These are phyloP conservation scores for Ricinus communis DNA, from an alignment of 345 rosid genomes.

Conservation along the genomic window DNA sequence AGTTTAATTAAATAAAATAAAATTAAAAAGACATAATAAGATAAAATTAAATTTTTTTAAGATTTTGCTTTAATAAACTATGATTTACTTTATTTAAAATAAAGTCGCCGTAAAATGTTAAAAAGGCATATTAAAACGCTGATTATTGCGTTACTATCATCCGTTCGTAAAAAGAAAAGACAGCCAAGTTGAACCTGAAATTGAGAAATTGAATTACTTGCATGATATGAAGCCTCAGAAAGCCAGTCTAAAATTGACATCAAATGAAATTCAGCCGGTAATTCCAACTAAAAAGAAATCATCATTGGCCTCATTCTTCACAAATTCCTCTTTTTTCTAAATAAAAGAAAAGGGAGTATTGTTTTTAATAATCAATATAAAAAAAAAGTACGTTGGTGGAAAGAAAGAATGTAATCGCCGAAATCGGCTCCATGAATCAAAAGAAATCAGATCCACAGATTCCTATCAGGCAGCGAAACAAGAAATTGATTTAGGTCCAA, in stretches of 20 bases:
- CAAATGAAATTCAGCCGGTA: slow-evolving; percentile 73
- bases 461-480: slow-evolving; percentile 66
- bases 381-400: background rate
- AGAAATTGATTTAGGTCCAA: slow-evolving; percentile 40
- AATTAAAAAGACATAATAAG: too few relatives aligned
- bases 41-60: too few relatives aligned
- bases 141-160: too few relatives aligned
- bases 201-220: too few relatives aligned
- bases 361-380: background rate
- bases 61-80: too few relatives aligned
- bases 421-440: slow-evolving; percentile 56
- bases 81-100: too few relatives aligned
- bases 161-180: too few relatives aligned
- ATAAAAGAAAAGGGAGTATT: too few relatives aligned
- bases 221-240: slow-evolving; percentile 54
- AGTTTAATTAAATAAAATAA: too few relatives aligned
- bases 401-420: slow-evolving; percentile 48
- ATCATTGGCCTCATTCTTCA: slow-evolving; percentile 47
- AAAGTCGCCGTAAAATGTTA: too few relatives aligned
- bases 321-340: background rate
- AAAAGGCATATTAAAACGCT: too few relatives aligned
- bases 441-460: slow-evolving; percentile 42
- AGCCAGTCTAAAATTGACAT: slow-evolving; percentile 44
- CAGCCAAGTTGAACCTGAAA: too few relatives aligned
- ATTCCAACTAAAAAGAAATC: slow-evolving; percentile 59